Conservation (phyloP, 257 asterid genomes). For the Nicotiana benthamiana region DNA sequence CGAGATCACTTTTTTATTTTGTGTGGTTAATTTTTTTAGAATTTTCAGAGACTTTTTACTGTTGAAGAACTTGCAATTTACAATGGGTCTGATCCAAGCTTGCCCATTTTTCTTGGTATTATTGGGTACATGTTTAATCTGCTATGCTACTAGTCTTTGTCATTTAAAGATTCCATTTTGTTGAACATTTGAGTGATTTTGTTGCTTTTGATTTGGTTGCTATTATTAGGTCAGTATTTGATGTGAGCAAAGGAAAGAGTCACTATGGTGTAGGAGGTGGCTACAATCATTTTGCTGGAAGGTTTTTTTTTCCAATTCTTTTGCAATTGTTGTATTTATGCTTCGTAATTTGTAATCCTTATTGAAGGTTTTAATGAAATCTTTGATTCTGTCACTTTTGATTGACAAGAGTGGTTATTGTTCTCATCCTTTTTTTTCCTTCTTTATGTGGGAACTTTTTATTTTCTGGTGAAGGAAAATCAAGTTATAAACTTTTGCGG, state of each 20-base stretch:
- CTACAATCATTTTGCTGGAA: conserved; percentile 76
- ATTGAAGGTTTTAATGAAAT: neutral
- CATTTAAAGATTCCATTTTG: neutral
- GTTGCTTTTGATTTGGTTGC: neutral
- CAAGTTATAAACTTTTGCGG: neutral
- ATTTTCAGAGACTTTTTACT: conserved; percentile 48
- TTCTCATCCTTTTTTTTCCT: neutral
- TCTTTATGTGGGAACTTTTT: neutral
- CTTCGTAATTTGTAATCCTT: neutral
- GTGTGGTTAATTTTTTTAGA: neutral
- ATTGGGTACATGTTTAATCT: conserved; percentile 44
- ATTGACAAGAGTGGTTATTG: neutral
- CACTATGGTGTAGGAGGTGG: conserved; percentile 88
- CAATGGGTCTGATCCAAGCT: conserved; percentile 61
- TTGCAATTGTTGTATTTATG: neutral
- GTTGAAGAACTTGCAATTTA: conserved; percentile 52
- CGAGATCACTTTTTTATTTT: neutral
- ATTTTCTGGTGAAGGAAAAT: neutral
- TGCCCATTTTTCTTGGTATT: conserved; percentile 73
- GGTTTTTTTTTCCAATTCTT: conserved; percentile 24
- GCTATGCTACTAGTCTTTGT: neutral
- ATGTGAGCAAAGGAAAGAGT: conserved; percentile 78
- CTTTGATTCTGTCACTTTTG: neutral
- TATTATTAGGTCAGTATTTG: conserved; percentile 72
- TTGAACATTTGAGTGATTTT: neutral